A percentile compares a stretch with the other conserved stretches of the same genome.
Conservation (phyloP, 441 rosid species). For the Codiaeum variegatum region DNA sequence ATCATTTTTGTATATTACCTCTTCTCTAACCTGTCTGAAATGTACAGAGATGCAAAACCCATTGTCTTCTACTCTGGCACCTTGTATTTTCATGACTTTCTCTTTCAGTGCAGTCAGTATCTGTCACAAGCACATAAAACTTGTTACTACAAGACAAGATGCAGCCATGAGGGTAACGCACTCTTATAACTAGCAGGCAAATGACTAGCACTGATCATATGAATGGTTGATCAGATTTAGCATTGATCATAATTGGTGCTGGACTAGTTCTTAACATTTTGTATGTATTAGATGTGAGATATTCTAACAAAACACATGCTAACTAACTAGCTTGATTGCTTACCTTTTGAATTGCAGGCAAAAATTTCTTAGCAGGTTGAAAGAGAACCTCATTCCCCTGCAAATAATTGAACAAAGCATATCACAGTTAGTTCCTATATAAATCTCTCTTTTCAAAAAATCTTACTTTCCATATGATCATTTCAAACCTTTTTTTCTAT, state of each 20-base stretch:
- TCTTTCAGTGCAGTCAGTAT: slow-evolving; percentile 39
- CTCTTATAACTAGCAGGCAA: neutral
- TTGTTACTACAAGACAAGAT: neutral
- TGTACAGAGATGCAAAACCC: slow-evolving; percentile 86
- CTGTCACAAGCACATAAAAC: slow-evolving; percentile 30
- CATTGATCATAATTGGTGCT: no score
- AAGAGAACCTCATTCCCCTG: slow-evolving; percentile 72
- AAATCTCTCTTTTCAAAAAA: neutral
- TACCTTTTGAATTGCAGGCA: slow-evolving; percentile 79
- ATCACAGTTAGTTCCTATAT: neutral
- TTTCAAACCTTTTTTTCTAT: slow-evolving; percentile 51
- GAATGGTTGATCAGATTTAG: no score
- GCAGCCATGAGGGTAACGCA: neutral
- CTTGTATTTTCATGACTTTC: slow-evolving; percentile 47
- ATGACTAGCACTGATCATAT: no score
- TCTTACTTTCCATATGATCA: neutral
- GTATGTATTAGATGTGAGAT: no score
- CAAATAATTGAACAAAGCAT: slow-evolving; percentile 18
- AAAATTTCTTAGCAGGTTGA: slow-evolving; percentile 83
- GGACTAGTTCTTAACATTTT: no score
- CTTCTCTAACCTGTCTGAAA: slow-evolving; percentile 70
- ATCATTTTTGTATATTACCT: slow-evolving; percentile 33
- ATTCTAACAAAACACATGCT: no score
- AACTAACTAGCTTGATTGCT: neutral
- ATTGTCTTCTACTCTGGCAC: slow-evolving; percentile 73